Base-by-base conservation (phyloP, 2,329 filamentous ascomycete genomes). In the Chaetomiaceae sp. region DNA sequence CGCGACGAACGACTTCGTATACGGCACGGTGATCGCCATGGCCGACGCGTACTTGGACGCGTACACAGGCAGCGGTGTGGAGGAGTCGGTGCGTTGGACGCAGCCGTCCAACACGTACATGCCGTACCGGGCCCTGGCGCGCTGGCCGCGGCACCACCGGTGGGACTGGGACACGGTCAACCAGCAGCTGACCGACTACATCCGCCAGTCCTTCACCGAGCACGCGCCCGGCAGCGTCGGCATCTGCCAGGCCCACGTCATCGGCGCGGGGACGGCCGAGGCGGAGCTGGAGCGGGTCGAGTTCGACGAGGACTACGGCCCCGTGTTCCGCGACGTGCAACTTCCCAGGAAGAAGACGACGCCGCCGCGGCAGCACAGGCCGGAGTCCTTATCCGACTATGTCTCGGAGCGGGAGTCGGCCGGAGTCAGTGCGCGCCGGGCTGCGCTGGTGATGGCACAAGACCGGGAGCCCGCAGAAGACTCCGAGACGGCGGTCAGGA, bases 61-160 rank as follows among this genome's bases (percentile, higher is more conserved):
- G 3, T 42, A 42, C 20, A 10, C 15, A 11, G 11, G 11, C 33
- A 18, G 34, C 27, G 10, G n/a, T 4, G 3, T 26, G 6, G 17
- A 36, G 29, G 22, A 42, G 35, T 40, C 43, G 12, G 36, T 47
- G 11, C 39, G 32, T 6, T 50, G 48, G 48, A 41, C 44, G 7
- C 40, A 47, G 32, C 10, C 33, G 7, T 11, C 10, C 7, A 8
- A 18, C 3, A 4, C 32, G 8, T 42, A 2, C 27, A 45, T 49
- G 41, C 47, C 47, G 6, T 42, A 33, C 19, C 37, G 27, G 9
- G 17, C 22, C 30, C 12, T 24, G 11, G 2, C 6, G 2, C 30
- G 36, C 30, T 3, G 29, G 5, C 22, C 40, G 6, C 7, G 9
- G 8, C 14, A n/a, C 9, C 35, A 35, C 20, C 36, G 40, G 17